These are phyloP conservation scores for Aspergillus conjunctus DNA, from an alignment of 495 filamentous ascomycete species.

Conservation along the genomic window DNA sequence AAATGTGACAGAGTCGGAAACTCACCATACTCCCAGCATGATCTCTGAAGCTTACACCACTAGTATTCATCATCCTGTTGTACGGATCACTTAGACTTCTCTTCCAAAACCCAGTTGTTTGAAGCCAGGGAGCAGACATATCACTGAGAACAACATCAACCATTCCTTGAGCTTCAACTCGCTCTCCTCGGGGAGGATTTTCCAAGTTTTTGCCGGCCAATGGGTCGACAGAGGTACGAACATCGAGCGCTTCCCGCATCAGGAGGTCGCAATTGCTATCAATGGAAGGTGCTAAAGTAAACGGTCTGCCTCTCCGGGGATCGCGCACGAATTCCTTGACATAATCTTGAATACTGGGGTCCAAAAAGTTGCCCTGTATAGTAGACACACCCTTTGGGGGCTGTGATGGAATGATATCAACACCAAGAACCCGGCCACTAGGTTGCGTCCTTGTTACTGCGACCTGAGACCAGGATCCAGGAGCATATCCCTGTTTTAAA, in stretches of 20 bases:
- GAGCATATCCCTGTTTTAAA: constrained; percentile 75
- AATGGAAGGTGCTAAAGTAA: constrained; percentile 20
- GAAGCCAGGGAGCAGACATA: constrained; percentile 96
- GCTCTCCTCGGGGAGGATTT: background rate
- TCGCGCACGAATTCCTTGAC: constrained; percentile 75
- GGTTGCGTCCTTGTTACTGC: constrained; percentile 76
- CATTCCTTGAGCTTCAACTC: constrained; percentile 44
- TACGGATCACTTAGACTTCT: constrained; percentile 90
- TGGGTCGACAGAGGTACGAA: background rate
- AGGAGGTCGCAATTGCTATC: constrained; percentile 13
- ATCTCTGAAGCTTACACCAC: constrained; percentile 80
- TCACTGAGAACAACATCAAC: constrained; percentile 97
- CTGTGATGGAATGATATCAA: constrained; percentile 90
- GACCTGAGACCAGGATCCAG: constrained; percentile 96
- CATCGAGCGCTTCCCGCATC: constrained; percentile 13
- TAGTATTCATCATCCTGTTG: constrained; percentile 98
- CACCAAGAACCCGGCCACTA: constrained; percentile 77
- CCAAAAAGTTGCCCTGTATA: constrained; percentile 91
- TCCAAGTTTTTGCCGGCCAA: background rate
- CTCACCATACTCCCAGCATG: constrained; percentile 94
- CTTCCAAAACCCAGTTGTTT: constrained; percentile 74
- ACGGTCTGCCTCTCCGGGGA: constrained; percentile 58
- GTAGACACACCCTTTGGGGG: constrained; percentile 87
- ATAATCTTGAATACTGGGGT: constrained; percentile 65
- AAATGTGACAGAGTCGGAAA: constrained; percentile 10